These are phyloP conservation scores for Malus domestica DNA, from an alignment of 306 rosid species.

Conservation along the genomic window DNA sequence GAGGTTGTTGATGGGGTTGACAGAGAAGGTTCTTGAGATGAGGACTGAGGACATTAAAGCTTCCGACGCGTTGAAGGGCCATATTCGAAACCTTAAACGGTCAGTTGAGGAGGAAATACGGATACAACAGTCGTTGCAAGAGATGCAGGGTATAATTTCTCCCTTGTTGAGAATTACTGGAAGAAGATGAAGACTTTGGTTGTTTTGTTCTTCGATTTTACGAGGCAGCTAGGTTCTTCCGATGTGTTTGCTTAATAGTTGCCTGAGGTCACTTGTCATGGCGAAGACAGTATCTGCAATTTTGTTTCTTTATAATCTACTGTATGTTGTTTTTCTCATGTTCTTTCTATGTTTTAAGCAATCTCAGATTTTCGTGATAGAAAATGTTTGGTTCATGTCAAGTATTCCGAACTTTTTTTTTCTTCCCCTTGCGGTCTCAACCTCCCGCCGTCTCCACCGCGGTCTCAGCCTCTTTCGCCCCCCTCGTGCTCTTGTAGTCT, in stretches of 20 bases:
- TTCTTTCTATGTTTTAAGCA: background rate
- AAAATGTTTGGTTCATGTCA: background rate
- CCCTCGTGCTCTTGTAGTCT: background rate
- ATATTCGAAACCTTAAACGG: constrained; percentile 62
- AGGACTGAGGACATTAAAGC: constrained; percentile 54
- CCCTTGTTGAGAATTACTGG: constrained; percentile 76
- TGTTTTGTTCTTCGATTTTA: background rate
- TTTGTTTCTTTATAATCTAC: background rate
- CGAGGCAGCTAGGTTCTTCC: background rate
- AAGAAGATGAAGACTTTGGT: constrained; percentile 40
- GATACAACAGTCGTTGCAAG: constrained; percentile 60
- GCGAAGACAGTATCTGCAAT: constrained; percentile 7
- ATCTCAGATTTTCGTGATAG: background rate
- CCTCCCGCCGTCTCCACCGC: too few relatives aligned
- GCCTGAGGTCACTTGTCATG: background rate
- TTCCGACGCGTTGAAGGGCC: constrained; percentile 38
- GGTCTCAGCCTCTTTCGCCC: background rate
- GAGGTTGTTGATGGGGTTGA: constrained; percentile 54
- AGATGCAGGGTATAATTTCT: constrained; percentile 80
- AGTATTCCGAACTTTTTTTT: background rate
- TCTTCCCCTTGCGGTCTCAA: background rate
- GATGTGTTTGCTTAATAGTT: background rate
- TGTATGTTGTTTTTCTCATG: background rate
- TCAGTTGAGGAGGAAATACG: constrained; percentile 66
- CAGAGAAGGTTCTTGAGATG: constrained; percentile 66